Conservation (phyloP, 306 rosid genomes). For the Coriaria nepalensis region DNA sequence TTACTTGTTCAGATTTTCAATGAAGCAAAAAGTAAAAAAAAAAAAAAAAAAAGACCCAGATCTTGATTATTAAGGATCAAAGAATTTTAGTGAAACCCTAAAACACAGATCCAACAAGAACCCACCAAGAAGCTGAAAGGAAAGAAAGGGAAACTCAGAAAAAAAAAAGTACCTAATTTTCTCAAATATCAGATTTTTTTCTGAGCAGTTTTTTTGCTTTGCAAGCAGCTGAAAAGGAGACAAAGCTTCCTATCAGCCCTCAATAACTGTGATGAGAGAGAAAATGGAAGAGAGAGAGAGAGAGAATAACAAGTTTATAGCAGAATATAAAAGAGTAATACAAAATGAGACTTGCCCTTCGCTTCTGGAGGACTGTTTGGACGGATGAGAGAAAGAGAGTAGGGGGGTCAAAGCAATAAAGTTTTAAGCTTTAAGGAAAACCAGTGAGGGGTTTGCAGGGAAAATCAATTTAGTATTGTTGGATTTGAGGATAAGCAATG, state of each 20-base stretch:
- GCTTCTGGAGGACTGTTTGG: conserved; percentile 36
- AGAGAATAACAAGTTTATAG: not conserved
- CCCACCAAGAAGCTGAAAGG: conserved; percentile 28
- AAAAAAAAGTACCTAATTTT: conserved; percentile 37
- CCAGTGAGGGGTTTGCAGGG: too few relatives aligned
- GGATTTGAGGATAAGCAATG: too few relatives aligned
- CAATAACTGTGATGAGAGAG: conserved; percentile 9
- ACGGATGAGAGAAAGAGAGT: conserved; percentile 14
- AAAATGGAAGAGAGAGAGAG: conserved; percentile 3
- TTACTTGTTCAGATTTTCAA: too few relatives aligned
- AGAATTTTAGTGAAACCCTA: conserved; percentile 25
- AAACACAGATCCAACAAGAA: conserved; percentile 42
- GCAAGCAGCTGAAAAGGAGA: conserved; percentile 30
- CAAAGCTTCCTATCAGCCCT: conserved; percentile 16
- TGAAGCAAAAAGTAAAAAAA: too few relatives aligned
- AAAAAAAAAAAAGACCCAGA: conserved; percentile 18
- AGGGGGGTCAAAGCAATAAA: conserved; percentile 47
- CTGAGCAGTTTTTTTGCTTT: conserved; percentile 24
- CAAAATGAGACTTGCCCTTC: conserved; percentile 22
- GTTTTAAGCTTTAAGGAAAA: conserved; percentile 3
- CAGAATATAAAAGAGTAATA: conserved; percentile 7
- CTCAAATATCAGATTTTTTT: conserved; percentile 20
- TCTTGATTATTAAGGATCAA: conserved; percentile 26
- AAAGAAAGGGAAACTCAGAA: conserved; percentile 25
- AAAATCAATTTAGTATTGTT: too few relatives aligned